Percentiles rank a stretch among this genome's conserved stretches.
Evolutionary conservation across 2,329 filamentous ascomycete species (phyloP).

Genomic region (Colletotrichum gigasporum): DNA sequence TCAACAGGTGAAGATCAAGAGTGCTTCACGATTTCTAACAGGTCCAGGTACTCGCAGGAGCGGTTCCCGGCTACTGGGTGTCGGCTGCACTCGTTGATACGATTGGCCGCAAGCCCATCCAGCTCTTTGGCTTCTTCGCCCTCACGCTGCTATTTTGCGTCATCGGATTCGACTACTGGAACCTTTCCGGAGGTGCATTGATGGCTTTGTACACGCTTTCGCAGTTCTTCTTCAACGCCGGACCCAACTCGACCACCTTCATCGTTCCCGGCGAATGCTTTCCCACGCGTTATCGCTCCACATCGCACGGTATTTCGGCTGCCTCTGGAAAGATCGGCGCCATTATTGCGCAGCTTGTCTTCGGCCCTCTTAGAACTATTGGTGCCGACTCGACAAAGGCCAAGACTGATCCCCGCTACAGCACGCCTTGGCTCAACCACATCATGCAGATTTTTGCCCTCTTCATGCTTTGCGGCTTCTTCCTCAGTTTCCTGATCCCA

Average conservation of each 20-base stretch:
- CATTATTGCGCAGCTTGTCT: conserved; percentile 60
- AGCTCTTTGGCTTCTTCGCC: conserved; percentile 59
- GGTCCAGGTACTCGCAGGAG: conserved; percentile 81
- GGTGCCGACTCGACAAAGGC: conserved; percentile 55
- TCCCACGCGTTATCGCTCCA: conserved; percentile 69
- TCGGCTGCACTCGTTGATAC: conserved; percentile 79
- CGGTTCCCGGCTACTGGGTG: conserved; percentile 85
- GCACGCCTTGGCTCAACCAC: conserved; percentile 31
- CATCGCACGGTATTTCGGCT: conserved; percentile 70
- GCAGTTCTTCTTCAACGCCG: conserved; percentile 38
- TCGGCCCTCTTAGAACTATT: conserved; percentile 52
- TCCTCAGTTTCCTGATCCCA: conserved; percentile 55
- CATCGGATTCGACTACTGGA: conserved; percentile 57
- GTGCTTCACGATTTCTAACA: too few species aligned
- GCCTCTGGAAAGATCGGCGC: conserved; percentile 68
- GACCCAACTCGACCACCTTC: conserved; percentile 71
- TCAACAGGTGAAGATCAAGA: too few species aligned
- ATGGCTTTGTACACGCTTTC: conserved; percentile 15
- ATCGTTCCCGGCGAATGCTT: conserved; percentile 73
- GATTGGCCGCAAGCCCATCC: conserved; percentile 81
- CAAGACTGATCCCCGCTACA: conserved; percentile 29
- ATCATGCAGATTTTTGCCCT: conserved; percentile 47
- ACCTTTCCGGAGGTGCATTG: conserved; percentile 26
- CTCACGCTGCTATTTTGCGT: conserved; percentile 57
- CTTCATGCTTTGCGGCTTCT: conserved; percentile 56